Conservation (phyloP, 805 yeast genomes). For the Saturnispora bothae region DNA sequence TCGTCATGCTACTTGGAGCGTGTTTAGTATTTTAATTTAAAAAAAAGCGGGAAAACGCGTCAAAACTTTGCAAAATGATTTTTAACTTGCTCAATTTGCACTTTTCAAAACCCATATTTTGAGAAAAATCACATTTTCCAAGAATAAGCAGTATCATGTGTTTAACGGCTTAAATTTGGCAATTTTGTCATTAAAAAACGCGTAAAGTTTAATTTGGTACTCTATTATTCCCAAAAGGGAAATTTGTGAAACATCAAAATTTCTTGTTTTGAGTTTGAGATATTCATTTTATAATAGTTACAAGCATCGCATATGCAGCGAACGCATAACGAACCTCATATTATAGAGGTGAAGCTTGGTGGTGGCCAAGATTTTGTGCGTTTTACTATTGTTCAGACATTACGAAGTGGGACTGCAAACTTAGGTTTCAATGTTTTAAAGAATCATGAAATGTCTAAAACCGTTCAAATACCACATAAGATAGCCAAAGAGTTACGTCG, state of each 20-base stretch:
- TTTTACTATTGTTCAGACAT: not conserved
- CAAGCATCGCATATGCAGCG: not conserved
- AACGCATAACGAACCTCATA: not conserved
- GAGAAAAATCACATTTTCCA: no score
- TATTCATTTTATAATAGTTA: not conserved
- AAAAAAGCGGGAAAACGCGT: no score
- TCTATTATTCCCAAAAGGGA: not conserved
- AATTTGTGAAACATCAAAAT: not conserved
- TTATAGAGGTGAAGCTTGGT: not conserved
- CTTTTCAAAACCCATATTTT: no score
- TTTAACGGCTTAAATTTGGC: no score
- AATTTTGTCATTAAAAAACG: no score
- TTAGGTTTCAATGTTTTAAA: conserved; percentile 1
- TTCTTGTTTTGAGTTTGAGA: not conserved
- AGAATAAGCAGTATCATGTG: no score
- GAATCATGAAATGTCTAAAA: not conserved
- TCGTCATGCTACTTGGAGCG: no score
- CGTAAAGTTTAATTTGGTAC: no score
- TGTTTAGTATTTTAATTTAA: no score
- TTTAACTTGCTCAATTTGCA: no score
- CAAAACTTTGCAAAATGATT: no score
- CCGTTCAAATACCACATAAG: conserved; percentile 1
- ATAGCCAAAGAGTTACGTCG: not conserved
- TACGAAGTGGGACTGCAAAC: not conserved
- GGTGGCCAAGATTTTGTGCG: not conserved